Evolutionary conservation across 108 stramenopile genomes (phyloP), one percentile per base, ranked within the genome.

Genomic region (Licmophora abbreviata): DNA sequence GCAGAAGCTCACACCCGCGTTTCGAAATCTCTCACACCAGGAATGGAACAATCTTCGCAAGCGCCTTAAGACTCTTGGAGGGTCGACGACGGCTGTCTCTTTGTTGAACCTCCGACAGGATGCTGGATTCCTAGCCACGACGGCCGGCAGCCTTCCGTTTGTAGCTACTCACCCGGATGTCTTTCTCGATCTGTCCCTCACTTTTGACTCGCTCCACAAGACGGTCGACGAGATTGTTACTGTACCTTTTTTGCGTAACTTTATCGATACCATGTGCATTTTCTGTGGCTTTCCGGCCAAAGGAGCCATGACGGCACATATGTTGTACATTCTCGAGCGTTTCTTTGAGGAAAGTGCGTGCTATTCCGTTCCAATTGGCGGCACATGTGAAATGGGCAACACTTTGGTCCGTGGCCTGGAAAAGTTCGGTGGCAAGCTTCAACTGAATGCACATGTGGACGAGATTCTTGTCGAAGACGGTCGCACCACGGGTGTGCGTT

Each of bases 281-380:
- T 92, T 92, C 58, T 92, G 91, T 61, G 91, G 91, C 18, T 92
- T 92, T 65, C 91, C 91, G n/a, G 91, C 91, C 56, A 92, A 88
- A 73, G 90, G 91, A 8, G 91, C 91, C 61, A 92, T 92, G 91
- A 92, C 91, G 24, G 83, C 82, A 12, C 82, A 83, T 63, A 81
- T 92, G 54, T 70, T 92, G 12, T 92, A 92, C 64, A 92, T 92
- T 40, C 53, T 92, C 28, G 91, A 92, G 51, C 76, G 91, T 31
- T 92, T 92, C 77, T 92, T 92, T 54, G 90, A 92, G 62, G 85
- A 87, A 48, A 69, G 72, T 11, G 89, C 89, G 9, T 74, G 72
- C 14, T 92, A 77, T 54, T 77, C 76, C 35, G 90, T 92, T 12
- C 90, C 90, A n/a, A 77, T 87, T 63, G 90, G 90, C 24, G 90